A percentile compares a stretch with the other conserved stretches of the same genome.
phyloP scores from a whole-genome alignment of 306 rosid genomes.

The Styphnolobium japonicum region DNA sequence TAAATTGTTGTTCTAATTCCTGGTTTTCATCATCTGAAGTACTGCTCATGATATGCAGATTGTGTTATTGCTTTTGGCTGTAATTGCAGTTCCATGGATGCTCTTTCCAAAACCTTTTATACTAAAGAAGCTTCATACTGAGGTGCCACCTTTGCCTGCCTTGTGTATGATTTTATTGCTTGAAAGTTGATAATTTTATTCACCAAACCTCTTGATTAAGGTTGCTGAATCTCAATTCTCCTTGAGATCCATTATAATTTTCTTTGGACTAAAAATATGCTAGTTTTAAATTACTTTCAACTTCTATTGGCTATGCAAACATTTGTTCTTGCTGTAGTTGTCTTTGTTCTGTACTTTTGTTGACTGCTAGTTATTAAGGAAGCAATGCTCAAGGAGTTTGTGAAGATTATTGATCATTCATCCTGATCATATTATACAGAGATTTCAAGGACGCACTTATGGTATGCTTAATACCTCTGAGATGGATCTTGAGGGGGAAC shows the following conservation, averaged over 20 bases:
- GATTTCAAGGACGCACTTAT: conserved; percentile 80
- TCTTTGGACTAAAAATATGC: neutral
- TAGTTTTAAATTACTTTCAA: neutral
- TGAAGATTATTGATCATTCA: conserved; percentile 16
- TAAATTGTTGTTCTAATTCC: neutral
- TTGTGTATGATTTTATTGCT: conserved; percentile 11
- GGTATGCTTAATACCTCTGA: conserved; percentile 73
- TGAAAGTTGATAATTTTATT: conserved; percentile 4
- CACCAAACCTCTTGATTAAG: neutral
- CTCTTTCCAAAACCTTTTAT: conserved; percentile 92
- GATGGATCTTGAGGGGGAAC: conserved; percentile 72
- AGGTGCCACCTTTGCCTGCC: conserved; percentile 48
- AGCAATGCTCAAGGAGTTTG: neutral
- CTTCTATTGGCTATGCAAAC: neutral
- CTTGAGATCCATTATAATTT: neutral
- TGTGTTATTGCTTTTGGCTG: conserved; percentile 66
- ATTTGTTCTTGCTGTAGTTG: neutral
- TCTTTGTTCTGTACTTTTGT: neutral
- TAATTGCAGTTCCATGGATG: conserved; percentile 96
- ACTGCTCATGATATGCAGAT: conserved; percentile 55
- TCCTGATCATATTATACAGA: conserved; percentile 46
- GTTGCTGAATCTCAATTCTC: neutral
- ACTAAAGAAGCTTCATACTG: conserved; percentile 67
- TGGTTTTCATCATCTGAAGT: conserved; percentile 12
- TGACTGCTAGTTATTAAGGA: neutral